Evolutionary conservation across 2,329 filamentous ascomycete genomes (phyloP), one percentile per base, ranked within the genome.

Genomic region (Amylocarpus encephaloides): DNA sequence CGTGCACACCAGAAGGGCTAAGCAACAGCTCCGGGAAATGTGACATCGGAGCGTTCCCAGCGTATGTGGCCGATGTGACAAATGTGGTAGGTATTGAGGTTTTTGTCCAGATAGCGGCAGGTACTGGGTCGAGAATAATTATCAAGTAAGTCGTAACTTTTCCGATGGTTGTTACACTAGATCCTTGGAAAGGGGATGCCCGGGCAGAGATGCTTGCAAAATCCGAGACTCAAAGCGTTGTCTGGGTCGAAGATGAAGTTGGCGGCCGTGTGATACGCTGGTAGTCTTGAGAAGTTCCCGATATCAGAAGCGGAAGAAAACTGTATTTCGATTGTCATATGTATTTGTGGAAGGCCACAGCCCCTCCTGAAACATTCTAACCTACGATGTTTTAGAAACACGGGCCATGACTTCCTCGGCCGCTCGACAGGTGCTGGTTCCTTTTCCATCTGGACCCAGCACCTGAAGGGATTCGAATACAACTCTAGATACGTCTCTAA

Each of bases 321-420:
- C 22, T 26, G 7, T 26, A 4, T 26, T 7, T 26, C 22, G 22
- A 26, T 26, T 26, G 7, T 26, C 22, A 26, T 4, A 4, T 4
- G 22, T 26, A 7, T 26, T 7, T 26, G 22, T 26, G 22, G 22
- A 26, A 4, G 7, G 22, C 22, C 22, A 26, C 22, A 4, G 7
- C 22, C 22, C 7, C 22, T 26, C 22, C 22, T 26, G 22, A 26
- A 13, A 16, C 12, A 36, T 36, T 4, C 12, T 16, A 16, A 36
- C 5, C 34, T 36, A 5, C 5, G 5, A 16, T 5, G 10, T 5
- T 36, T 13, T 36, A 71, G 70, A 56, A 74, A 73, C 51, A 73
- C 71, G 1, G 71, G 72, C 6, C 71, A 74, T 55, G 71, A 73
- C 54, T 75, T 71, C 53, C 66, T 66, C 22, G 73, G 73, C 13